Evolutionary conservation across 306 rosid species (phyloP), one percentile per base, ranked within the genome.

Genomic region (Luffa acutangula): DNA sequence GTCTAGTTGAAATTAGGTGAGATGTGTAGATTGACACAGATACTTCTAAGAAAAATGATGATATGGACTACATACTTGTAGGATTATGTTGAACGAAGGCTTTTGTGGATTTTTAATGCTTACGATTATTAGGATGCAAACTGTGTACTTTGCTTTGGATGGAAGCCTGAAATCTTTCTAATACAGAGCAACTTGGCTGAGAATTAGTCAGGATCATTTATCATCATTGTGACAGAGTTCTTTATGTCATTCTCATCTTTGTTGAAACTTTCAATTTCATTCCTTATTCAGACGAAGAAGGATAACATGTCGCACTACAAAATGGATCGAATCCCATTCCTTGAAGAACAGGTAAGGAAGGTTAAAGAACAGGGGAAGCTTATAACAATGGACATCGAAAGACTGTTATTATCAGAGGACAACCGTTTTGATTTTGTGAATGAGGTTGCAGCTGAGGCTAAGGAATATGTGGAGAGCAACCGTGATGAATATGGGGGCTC

Each of bases 321-420:
- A 33, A 78, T 88, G 93, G 90, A 92, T 83, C 89, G 98, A 20
- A 21, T 88, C 51, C 98, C 98, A 25, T 95, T 95, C 78, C 88
- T 95, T 1, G 98, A 95, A 87, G 98, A 95, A 88, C 97, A 95
- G 66, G 87, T 89, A 84, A 88, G 97, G 87, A 89, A 72, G 82
- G 73, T 94, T 60, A 90, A 81, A 81, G 97, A 90, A 13, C 87
- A 85, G n/a, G 98, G 97, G 66, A 87, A 87, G 87, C 88, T 91
- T 36, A 5, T 91, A 85, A 80, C 85, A 15, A 71, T 87, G 93
- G 97, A 94, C 88, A 84, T 92, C 33, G 91, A 89, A 80, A 90
- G 82, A 77, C 85, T 94, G 39, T 66, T 94, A 70, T 79, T 94
- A 9, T 88, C 92, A 25, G 98, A 92, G 84, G 98, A 92, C 9